Evolutionary conservation across 2,329 filamentous ascomycete genomes (phyloP), one percentile per base, ranked within the genome.

Genomic region (Arthrobotrys sphaeroides): DNA sequence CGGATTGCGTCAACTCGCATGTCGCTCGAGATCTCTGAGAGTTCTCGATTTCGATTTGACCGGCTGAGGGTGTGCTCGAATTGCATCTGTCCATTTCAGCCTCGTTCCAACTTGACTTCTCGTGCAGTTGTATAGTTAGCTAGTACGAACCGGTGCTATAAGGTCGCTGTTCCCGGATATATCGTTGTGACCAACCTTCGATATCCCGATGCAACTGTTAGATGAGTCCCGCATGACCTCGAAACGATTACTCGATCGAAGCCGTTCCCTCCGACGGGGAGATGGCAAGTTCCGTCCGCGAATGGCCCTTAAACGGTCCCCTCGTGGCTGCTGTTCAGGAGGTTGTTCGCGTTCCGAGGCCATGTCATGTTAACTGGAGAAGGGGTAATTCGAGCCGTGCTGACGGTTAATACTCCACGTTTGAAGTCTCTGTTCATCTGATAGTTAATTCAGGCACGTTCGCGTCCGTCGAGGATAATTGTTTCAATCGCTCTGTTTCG

Each of bases 301-400:
- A 45, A 70, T 45, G n/a, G 16, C 5, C 13, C n/a, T n/a, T n/a
- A n/a, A n/a, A n/a, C n/a, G n/a, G n/a, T 7, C 53, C 31, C 45
- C 28, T 40, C 10, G 31, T 55, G 45, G 26, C 28, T 33, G 6
- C n/a, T 3, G 28, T 31, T 6, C 12, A 40, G 43, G 18, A n/a
- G 3, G 12, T 1, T 65, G 45, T 38, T 47, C 51, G 4, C 6
- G 53, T 59, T 49, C 67, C 67, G 57, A 51, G 18, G 24, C 67
- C 57, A 72, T 64, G 67, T 51, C 31, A n/a, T 26, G 57, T 33
- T 36, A 43, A 28, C n/a, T n/a, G 40, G 33, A 64, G 36, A 31
- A 51, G 67, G 59, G 62, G 59, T 16, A 72, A 64, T 59, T 65
- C 49, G 28, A 72, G 67, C 59, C 67, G 67, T 72, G 59, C 59